These are phyloP conservation scores for Thalassiosira hispida DNA, from an alignment of 352 stramenopile species.

Conservation along the genomic window DNA sequence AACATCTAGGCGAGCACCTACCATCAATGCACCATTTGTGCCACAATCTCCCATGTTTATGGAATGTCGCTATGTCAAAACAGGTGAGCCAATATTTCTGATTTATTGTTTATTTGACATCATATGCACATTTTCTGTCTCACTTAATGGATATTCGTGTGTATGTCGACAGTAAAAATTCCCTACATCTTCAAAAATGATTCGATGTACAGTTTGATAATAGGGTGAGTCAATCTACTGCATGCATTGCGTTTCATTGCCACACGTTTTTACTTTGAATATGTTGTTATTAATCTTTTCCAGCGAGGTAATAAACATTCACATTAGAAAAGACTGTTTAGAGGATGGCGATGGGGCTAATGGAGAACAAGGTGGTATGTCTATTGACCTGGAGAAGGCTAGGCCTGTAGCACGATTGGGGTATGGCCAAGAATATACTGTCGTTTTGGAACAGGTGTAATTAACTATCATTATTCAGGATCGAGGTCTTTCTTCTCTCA, in stretches of 20 bases:
- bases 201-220: conserved; percentile 40
- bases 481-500: no score
- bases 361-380: background rate
- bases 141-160: background rate
- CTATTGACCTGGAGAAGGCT: conserved; percentile 27
- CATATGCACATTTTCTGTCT: background rate
- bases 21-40: conserved; percentile 26
- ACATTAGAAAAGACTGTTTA: conserved; percentile 28
- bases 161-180: conserved; percentile 12
- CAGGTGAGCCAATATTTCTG: conserved; percentile 1
- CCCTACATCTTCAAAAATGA: conserved; percentile 28
- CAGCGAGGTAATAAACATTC: conserved; percentile 36
- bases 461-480: no score
- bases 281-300: no score
- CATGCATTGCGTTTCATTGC: background rate
- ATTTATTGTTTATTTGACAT: background rate
- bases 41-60: conserved; percentile 25
- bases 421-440: conserved; percentile 48
- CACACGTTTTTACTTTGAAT: background rate
- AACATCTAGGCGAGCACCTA: conserved; percentile 16
- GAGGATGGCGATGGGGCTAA: background rate
- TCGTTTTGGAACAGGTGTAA: conserved; percentile 9
- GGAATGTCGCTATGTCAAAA: conserved; percentile 41
- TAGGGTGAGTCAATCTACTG: conserved; percentile 10
- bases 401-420: conserved; percentile 28